phyloP scores from a whole-genome alignment of 164 flowering plant genomes.

The Stephania cephalantha region DNA sequence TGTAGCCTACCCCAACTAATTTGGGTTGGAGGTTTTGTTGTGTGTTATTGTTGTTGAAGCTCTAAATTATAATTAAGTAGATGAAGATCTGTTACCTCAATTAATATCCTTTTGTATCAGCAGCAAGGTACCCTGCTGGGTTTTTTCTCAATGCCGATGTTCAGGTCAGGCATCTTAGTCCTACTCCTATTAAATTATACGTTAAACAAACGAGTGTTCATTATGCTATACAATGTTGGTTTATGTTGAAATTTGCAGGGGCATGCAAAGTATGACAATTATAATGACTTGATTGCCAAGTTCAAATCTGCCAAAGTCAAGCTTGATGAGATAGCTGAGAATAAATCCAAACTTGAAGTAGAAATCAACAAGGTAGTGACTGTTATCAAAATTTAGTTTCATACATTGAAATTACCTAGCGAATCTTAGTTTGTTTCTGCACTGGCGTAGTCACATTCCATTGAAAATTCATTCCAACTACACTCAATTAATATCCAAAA shows the following conservation, averaged over 20 bases:
- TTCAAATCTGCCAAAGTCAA: slow-evolving; percentile 33
- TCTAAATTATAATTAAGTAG: too few relatives aligned
- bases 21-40: too few relatives aligned
- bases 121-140: slow-evolving; percentile 13
- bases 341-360: slow-evolving; percentile 27
- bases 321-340: slow-evolving; percentile 23
- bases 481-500: too few relatives aligned
- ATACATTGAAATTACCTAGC: neutral
- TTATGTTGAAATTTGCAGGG: slow-evolving; percentile 18
- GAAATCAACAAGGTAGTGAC: slow-evolving; percentile 36
- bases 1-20: too few relatives aligned
- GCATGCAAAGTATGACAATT: slow-evolving; percentile 18
- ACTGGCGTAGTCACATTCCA: neutral
- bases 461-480: neutral
- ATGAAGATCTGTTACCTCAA: neutral
- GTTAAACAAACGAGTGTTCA: neutral
- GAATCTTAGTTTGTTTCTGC: neutral
- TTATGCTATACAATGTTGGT: neutral
- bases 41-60: too few relatives aligned
- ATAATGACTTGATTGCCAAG: slow-evolving; percentile 17
- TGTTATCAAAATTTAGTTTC: neutral
- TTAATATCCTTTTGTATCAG: neutral
- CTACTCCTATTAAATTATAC: neutral
- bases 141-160: slow-evolving; percentile 8
- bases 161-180: slow-evolving; percentile 13